These are phyloP conservation scores for Pholiota microspora DNA, from an alignment of 768 basidiomycete species.

Conservation along the genomic window DNA sequence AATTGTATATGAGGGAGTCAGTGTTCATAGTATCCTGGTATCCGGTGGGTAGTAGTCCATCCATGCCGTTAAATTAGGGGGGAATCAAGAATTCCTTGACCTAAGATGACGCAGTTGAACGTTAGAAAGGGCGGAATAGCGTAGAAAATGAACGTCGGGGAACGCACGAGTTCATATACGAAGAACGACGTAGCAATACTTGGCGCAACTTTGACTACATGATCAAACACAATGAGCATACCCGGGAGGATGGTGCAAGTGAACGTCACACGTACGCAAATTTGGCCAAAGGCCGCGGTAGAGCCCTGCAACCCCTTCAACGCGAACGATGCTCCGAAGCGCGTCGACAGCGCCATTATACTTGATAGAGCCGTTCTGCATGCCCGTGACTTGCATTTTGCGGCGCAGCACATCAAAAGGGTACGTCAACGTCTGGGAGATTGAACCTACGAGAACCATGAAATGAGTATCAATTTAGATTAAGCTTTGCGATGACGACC, in stretches of 20 bases:
- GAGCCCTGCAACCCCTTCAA: slow-evolving; percentile 75
- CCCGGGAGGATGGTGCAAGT: slow-evolving; percentile 10
- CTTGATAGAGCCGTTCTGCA: slow-evolving; percentile 60
- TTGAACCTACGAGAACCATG: slow-evolving; percentile 52
- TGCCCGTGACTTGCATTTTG: slow-evolving; percentile 93
- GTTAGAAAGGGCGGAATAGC: not conserved
- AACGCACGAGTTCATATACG: slow-evolving; percentile 65
- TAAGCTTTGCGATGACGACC: not conserved
- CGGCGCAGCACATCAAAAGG: slow-evolving; percentile 93
- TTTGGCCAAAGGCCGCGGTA: slow-evolving; percentile 91
- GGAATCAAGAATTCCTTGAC: not conserved
- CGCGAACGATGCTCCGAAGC: slow-evolving; percentile 58
- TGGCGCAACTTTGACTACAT: slow-evolving; percentile 83
- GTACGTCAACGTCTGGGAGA: slow-evolving; percentile 93
- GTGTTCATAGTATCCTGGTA: not conserved
- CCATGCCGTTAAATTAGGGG: not conserved
- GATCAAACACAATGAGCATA: not conserved
- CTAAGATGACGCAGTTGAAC: not conserved
- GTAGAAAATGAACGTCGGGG: not conserved
- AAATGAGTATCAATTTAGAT: not conserved
- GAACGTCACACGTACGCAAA: slow-evolving; percentile 53
- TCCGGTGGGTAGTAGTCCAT: no score
- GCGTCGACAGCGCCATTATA: slow-evolving; percentile 85
- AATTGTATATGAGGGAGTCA: not conserved
- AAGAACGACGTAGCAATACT: slow-evolving; percentile 88